These are phyloP conservation scores for Cystofilobasidium capitatum DNA, from an alignment of 768 basidiomycete species.

Conservation along the genomic window DNA sequence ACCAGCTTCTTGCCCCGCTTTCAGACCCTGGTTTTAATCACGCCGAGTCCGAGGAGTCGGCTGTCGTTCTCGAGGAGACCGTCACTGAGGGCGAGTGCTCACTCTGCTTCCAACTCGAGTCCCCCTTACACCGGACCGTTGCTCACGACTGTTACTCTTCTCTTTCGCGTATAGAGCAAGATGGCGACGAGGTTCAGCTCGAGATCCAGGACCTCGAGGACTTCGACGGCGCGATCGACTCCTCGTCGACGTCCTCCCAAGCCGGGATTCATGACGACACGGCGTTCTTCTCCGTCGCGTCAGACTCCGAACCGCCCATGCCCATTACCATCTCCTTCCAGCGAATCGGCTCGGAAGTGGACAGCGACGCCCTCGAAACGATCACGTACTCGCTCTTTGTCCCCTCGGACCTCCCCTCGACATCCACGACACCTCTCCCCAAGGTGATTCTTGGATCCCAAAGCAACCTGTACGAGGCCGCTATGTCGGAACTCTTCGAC, in stretches of 20 bases:
- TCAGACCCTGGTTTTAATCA: too few species aligned
- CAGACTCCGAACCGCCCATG: neutral
- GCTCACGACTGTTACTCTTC: too few species aligned
- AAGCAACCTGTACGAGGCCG: conserved; percentile 3
- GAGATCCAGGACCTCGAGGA: neutral
- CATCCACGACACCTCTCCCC: neutral
- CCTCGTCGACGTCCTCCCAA: neutral
- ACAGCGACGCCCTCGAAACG: neutral
- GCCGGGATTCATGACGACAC: neutral
- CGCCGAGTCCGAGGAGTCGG: neutral
- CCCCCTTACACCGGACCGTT: neutral
- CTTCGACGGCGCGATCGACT: conserved; percentile 1
- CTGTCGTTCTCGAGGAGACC: neutral
- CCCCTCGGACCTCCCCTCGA: neutral
- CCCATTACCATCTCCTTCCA: conserved; percentile 14
- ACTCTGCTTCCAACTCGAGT: neutral
- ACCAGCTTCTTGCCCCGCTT: neutral
- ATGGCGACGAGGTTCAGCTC: too few species aligned
- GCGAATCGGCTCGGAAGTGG: neutral
- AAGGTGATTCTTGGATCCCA: conserved; percentile 17
- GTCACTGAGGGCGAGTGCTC: neutral
- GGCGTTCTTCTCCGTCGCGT: conserved; percentile 5
- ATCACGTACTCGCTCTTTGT: conserved; percentile 14
- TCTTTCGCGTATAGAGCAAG: neutral
- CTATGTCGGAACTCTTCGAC: conserved; percentile 16